Evolutionary conservation across 768 basidiomycete genomes (phyloP), one percentile per base, ranked within the genome.

Genomic region (Pleurotus giganteus): DNA sequence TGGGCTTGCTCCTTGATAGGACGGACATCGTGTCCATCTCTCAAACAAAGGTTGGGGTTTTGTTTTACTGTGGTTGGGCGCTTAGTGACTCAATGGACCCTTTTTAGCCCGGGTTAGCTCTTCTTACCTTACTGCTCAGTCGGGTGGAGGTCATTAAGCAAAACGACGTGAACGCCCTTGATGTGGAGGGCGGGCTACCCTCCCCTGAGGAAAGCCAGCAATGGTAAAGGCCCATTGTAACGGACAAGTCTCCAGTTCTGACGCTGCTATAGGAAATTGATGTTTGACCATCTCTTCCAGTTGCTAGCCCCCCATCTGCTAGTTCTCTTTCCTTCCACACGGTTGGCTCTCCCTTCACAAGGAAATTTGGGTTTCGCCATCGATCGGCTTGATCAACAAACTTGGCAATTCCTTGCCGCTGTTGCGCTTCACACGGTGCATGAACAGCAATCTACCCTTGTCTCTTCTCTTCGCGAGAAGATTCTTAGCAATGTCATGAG

Each of bases 401-500:
- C 93, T n/a, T 97, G 94, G 94, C 88, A 91, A 66, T 91, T 94
- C 78, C 80, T 97, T 31, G 91, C 94, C 5, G 86, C 92, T 1
- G 72, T 98, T 47, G 95, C 94, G 2, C 78, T 95, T 36, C 88
- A 89, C 60, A 90, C 93, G 11, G 82, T 83, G 45, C 77, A 84
- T 39, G 88, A 93, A 60, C 93, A 99, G 68, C 96, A 98, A 67
- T 89, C 91, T 59, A 74, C 84, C 42, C 79, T 99, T 44, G 95
- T 99, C 29, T 82, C 85, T 17, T 77, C 86, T 26, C 75, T 98
- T 42, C 85, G 94, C 55, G 96, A 98, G 66, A 95, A 97, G 74
- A 89, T 98, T 36, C 78, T 98, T 43, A 93, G 95, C 65, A 94
- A 90, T 61, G 91, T 98, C 28, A 71, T 86, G 60, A 85, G 82